Conservation (phyloP, 345 rosid genomes). For the Aegle marmelos region DNA sequence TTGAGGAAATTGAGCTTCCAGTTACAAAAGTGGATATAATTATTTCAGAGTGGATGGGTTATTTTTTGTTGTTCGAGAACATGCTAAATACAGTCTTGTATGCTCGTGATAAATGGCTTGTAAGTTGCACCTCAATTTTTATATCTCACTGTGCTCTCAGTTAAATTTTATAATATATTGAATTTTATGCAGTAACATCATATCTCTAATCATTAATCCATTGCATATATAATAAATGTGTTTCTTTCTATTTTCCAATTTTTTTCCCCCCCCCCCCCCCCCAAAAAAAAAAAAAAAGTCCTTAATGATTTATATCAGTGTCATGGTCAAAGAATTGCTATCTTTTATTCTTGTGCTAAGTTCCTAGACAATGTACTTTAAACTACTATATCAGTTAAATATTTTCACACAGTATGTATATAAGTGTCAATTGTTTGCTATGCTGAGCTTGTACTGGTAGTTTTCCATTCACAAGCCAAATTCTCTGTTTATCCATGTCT, state of each 20-base stretch:
- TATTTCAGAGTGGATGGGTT: slow-evolving; percentile 99
- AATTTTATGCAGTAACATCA: background rate
- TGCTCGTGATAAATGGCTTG: slow-evolving; percentile 98
- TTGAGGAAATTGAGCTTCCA: slow-evolving; percentile 95
- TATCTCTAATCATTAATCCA: background rate
- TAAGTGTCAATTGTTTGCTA: too few species aligned
- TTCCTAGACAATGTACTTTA: background rate
- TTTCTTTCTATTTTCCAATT: background rate
- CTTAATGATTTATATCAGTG: background rate
- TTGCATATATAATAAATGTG: too few species aligned
- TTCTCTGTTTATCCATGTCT: too few species aligned
- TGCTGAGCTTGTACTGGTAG: too few species aligned
- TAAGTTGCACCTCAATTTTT: slow-evolving; percentile 37
- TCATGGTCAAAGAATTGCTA: background rate
- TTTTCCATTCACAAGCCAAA: too few species aligned
- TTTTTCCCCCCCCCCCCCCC: too few species aligned
- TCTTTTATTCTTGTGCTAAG: background rate
- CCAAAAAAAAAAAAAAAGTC: background rate
- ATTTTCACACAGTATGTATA: too few species aligned
- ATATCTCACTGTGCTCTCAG: background rate
- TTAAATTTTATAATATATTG: background rate
- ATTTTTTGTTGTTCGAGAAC: slow-evolving; percentile 91
- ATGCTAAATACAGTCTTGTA: slow-evolving; percentile 89
- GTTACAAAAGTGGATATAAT: slow-evolving; percentile 86
- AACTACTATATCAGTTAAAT: too few species aligned